Evolutionary conservation across 768 basidiomycete species (phyloP).

Genomic region (Pleurotus pulmonarius): DNA sequence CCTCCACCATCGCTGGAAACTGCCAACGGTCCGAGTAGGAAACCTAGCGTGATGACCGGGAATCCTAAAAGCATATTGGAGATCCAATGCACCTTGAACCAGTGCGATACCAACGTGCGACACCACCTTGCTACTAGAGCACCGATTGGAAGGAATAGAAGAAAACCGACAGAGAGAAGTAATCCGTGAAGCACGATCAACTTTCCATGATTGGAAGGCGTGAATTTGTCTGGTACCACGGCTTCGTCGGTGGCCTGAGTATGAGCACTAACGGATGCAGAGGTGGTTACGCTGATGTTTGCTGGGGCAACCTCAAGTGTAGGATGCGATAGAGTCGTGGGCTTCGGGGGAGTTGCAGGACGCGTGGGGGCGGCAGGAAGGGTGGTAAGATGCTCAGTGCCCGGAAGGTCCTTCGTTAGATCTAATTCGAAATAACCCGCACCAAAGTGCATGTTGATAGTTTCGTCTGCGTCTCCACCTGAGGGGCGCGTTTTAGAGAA

Average conservation of each 20-base stretch:
- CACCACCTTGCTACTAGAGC: conserved; percentile 52
- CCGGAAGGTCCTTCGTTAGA: conserved; percentile 23
- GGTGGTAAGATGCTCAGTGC: conserved; percentile 6
- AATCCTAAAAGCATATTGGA: conserved; percentile 45
- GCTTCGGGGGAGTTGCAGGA: neutral
- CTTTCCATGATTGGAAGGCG: conserved; percentile 27
- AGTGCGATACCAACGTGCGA: conserved; percentile 44
- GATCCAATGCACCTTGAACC: conserved; percentile 56
- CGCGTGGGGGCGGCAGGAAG: neutral
- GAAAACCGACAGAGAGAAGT: conserved; percentile 49
- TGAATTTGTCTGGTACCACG: neutral
- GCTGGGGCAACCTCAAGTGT: neutral
- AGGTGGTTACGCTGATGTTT: neutral
- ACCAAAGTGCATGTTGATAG: conserved; percentile 30
- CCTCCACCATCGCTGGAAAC: conserved; percentile 34
- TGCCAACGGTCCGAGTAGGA: conserved; percentile 43
- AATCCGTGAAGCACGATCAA: conserved; percentile 52
- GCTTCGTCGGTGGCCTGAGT: neutral
- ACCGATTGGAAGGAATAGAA: conserved; percentile 52
- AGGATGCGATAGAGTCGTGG: conserved; percentile 1
- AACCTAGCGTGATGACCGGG: conserved; percentile 47
- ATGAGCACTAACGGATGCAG: neutral
- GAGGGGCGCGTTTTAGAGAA: neutral
- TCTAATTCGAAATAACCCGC: conserved; percentile 29
- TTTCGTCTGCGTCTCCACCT: conserved; percentile 25